Conservation (phyloP, 1,284 basidiomycete genomes). For the Macrocystidia cucumis region DNA sequence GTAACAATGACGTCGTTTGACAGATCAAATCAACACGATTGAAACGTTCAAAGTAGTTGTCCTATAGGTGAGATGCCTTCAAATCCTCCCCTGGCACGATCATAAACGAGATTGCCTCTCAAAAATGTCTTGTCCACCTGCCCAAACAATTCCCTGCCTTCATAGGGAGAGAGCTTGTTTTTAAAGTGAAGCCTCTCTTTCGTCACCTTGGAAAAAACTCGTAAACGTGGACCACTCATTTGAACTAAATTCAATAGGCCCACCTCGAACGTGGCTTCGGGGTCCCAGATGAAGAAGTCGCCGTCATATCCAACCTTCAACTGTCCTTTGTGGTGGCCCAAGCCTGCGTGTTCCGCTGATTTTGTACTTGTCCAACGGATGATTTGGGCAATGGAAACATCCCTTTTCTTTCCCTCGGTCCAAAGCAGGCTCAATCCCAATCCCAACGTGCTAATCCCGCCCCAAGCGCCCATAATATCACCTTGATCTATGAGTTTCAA, state of each 20-base stretch:
- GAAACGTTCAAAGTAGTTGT: conserved; percentile 20
- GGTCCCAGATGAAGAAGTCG: conserved; percentile 83
- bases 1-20: no score
- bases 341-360: conserved; percentile 74
- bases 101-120: conserved; percentile 65
- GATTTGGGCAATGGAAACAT: conserved; percentile 52
- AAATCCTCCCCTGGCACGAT: conserved; percentile 20
- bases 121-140: conserved; percentile 71
- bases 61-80: conserved; percentile 15
- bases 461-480: conserved; percentile 87
- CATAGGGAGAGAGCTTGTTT: conserved; percentile 88
- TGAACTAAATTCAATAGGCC: conserved; percentile 3
- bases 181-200: conserved; percentile 76
- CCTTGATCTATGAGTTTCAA: conserved; percentile 78
- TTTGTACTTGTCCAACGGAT: conserved; percentile 67
- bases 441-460: conserved; percentile 85
- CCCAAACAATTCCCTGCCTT: conserved; percentile 66
- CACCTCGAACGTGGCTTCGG: conserved; percentile 58
- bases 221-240: conserved; percentile 1
- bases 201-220: conserved; percentile 45
- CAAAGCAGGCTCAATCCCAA: conserved; percentile 81
- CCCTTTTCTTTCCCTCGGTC: conserved; percentile 67
- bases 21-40: no score
- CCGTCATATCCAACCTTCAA: conserved; percentile 72
- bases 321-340: conserved; percentile 63